Evolutionary conservation across 2,329 filamentous ascomycete species (phyloP), one percentile per base, ranked within the genome.

Genomic region (Magnaporthiopsis rhizophila): DNA sequence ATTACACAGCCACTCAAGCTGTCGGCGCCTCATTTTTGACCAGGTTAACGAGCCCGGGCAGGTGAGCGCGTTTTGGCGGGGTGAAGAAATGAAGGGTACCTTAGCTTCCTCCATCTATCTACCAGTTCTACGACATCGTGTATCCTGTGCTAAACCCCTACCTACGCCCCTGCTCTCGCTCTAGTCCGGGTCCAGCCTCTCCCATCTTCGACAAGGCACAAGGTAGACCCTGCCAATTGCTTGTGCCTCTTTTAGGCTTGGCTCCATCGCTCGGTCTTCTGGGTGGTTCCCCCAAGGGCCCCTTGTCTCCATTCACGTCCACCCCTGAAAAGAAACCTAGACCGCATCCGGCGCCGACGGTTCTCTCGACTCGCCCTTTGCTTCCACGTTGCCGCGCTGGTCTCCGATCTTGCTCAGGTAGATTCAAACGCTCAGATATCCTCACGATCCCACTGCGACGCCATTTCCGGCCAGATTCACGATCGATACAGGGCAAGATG

Each of bases 401-500:
- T 15, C 38, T 18, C 38, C 38, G 24, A 58, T 58, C 30, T 58
- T 30, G 24, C 57, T 53, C 7, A 21, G 7, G 45, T 11, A 3
- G n/a, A 53, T 53, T 53, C 45, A 53, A 53, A 21, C n/a, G 45
- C 8, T 24, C n/a, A 53, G 45, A 53, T 53, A 21, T 9, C 45
- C 18, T 53, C 45, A 21, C 21, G 45, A 53, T 53, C 21, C 18
- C 21, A n/a, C 45, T 7, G 45, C 45, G 45, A 53, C 45, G 26
- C 15, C 56, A 24, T 32, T 26, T 26, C 15, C 38, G 15, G 11
- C 57, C 30, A 28, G 24, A 12, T 58, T 58, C 11, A 28, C 11
- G 18, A 28, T 5, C 57, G 57, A 32, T 30, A 53, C 5, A 53
- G 1, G 61, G 58, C 50, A 62, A 36, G 28, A 97, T 97, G 93